These are phyloP conservation scores for Verticillium albo-atrum DNA, from an alignment of 2,329 filamentous ascomycete genomes.

Conservation along the genomic window DNA sequence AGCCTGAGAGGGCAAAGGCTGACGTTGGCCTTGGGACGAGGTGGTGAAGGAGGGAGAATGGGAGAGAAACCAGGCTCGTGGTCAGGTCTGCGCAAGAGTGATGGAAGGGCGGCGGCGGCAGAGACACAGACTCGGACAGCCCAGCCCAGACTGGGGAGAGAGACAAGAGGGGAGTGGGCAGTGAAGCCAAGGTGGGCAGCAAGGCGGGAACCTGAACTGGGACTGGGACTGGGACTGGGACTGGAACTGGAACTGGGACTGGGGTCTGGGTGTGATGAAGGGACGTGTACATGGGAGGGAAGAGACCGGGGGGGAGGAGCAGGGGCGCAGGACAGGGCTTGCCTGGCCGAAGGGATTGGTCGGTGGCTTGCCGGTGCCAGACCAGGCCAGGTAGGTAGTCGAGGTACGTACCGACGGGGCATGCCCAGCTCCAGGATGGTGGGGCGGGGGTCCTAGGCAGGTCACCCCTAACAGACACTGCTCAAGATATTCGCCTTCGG, in stretches of 20 bases:
- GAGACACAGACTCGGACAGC: conserved; percentile 1
- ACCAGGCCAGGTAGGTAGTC: background rate
- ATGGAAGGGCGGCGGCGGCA: conserved; percentile 3
- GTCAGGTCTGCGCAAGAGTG: conserved; percentile 1
- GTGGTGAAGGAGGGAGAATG: conserved; percentile 4
- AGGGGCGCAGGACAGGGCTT: conserved; percentile 5
- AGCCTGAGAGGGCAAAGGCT: background rate
- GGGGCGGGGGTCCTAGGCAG: background rate
- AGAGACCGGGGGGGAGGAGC: conserved; percentile 1
- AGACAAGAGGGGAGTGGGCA: conserved; percentile 12
- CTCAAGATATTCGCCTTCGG: background rate
- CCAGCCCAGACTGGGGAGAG: background rate
- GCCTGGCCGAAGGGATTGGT: background rate
- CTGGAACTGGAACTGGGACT: no score
- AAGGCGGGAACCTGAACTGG: conserved; percentile 1
- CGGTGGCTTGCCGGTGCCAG: background rate
- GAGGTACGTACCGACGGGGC: background rate
- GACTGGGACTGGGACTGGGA: background rate
- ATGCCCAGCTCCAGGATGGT: background rate
- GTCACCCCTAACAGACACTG: background rate
- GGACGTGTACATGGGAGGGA: background rate
- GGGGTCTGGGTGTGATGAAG: conserved; percentile 3
- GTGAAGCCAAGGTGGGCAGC: conserved; percentile 2
- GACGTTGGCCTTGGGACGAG: background rate
- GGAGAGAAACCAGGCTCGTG: background rate